These are phyloP conservation scores for Sonneratia caseolaris DNA, from an alignment of 345 rosid species.

Conservation along the genomic window DNA sequence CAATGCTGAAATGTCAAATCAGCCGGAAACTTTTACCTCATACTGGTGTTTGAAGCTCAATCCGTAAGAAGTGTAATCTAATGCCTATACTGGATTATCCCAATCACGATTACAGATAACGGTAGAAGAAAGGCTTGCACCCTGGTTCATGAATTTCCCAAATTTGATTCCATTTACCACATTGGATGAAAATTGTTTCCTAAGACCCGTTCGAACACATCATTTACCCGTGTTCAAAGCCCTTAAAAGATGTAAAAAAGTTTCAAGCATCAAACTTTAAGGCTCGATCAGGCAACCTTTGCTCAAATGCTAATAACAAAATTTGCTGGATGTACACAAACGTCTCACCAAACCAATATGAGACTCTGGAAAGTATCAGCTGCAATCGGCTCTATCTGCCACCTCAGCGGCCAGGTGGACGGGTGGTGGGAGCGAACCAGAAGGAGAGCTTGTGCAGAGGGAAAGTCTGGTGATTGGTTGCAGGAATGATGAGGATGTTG, in stretches of 20 bases:
- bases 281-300: background rate
- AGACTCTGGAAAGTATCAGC: background rate
- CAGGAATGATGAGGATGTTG: conserved; percentile 14
- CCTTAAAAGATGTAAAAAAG: background rate
- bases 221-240: background rate
- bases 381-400: conserved; percentile 13
- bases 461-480: conserved; percentile 37
- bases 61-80: no score
- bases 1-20: background rate
- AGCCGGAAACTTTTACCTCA: background rate
- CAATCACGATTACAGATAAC: no score
- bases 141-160: no score
- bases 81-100: no score
- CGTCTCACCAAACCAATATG: background rate
- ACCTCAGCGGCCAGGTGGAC: conserved; percentile 42
- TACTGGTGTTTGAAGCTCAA: no score
- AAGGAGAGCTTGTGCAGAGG: conserved; percentile 52
- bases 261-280: background rate
- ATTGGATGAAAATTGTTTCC: no score
- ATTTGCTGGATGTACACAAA: background rate
- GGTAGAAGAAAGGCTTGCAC: no score
- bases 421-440: conserved; percentile 67
- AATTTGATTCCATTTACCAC: background rate
- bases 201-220: background rate
- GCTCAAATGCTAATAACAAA: background rate